Percentiles rank a stretch among this genome's conserved stretches.
Conservation (phyloP, 75 land plant species). For the Azolla pinnata region DNA sequence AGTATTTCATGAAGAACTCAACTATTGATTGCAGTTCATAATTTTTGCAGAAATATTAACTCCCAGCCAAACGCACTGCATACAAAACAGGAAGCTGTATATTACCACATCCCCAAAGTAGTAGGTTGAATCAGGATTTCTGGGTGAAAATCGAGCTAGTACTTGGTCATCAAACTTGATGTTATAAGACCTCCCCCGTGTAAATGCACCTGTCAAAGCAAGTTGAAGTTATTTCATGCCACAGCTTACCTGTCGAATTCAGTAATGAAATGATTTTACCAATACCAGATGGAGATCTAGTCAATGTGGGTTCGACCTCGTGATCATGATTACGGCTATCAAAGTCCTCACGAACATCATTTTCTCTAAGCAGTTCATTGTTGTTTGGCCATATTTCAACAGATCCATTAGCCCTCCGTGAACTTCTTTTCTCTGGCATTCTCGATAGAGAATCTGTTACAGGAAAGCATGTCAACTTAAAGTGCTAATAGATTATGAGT, state of each 20-base stretch:
- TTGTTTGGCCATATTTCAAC: background rate
- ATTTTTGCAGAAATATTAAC: background rate
- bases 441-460: background rate
- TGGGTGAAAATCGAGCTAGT: conserved; percentile 86
- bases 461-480: no score
- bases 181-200: conserved; percentile 86
- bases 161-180: conserved; percentile 87
- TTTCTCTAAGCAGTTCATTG: background rate
- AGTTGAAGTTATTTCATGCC: conserved; percentile 7
- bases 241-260: no score
- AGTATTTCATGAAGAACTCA: no score
- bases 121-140: conserved; percentile 82
- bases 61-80: background rate
- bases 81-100: background rate
- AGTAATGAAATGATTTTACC: no score
- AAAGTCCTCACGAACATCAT: background rate
- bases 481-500: no score
- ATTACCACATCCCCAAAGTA: conserved; percentile 83
- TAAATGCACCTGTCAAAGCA: conserved; percentile 60
- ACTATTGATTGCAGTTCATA: no score
- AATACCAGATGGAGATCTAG: conserved; percentile 6
- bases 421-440: background rate
- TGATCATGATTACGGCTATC: background rate
- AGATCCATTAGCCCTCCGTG: background rate
- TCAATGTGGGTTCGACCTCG: conserved; percentile 3